A percentile compares a stretch with the other conserved stretches of the same genome.
phyloP scores from a whole-genome alignment of 2,329 filamentous ascomycete genomes.

The Coniochaeta prunicola region DNA sequence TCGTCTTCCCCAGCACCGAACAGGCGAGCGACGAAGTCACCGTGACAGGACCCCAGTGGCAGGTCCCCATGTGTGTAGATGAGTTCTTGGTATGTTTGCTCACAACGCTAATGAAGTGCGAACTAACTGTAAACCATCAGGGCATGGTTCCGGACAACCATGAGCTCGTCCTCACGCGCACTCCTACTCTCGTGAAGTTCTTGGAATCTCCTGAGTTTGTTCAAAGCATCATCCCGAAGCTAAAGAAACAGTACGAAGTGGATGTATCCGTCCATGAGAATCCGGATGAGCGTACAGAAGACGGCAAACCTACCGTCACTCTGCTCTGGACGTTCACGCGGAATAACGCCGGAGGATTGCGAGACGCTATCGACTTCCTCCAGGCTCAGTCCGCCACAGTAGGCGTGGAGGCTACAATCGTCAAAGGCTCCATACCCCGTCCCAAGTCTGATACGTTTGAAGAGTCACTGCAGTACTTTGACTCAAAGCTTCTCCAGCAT shows the following conservation, averaged over 20 bases:
- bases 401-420: constrained; percentile 77
- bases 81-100: constrained; percentile 65
- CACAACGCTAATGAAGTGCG: background rate
- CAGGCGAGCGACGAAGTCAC: constrained; percentile 94
- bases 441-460: constrained; percentile 99
- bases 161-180: constrained; percentile 76
- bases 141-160: constrained; percentile 98
- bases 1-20: constrained; percentile 95
- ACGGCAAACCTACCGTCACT: constrained; percentile 50
- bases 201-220: constrained; percentile 76
- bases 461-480: constrained; percentile 92
- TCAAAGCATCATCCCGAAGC: constrained; percentile 71
- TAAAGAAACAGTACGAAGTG: constrained; percentile 88
- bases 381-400: constrained; percentile 79
- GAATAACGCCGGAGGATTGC: constrained; percentile 91
- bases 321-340: constrained; percentile 81
- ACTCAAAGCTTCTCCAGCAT: constrained; percentile 92
- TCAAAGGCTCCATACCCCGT: constrained; percentile 93
- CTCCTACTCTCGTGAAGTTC: constrained; percentile 69
- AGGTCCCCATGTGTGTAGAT: constrained; percentile 94
- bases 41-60: constrained; percentile 94
- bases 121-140: constrained; percentile 27
- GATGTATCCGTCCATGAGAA: constrained; percentile 69
- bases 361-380: constrained; percentile 93
- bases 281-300: constrained; percentile 48